A percentile compares a stretch with the other conserved stretches of the same genome.
These are phyloP conservation scores for Austroboletus festivus DNA, from an alignment of 768 basidiomycete species.

Conservation along the genomic window DNA sequence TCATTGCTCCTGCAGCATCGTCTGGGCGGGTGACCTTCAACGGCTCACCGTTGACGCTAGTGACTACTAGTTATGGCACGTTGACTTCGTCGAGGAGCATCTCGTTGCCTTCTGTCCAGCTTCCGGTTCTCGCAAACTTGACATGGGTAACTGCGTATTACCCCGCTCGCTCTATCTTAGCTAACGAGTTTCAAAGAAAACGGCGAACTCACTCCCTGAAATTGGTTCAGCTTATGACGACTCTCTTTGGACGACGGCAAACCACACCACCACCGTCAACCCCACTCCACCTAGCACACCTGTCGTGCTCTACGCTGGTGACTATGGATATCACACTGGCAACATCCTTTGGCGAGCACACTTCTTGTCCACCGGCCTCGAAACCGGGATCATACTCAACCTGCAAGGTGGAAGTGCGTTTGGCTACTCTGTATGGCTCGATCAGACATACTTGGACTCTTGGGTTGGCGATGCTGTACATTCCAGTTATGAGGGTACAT, in stretches of 20 bases:
- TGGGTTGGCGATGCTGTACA: constrained; percentile 20
- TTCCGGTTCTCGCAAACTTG: constrained; percentile 20
- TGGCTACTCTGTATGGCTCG: constrained; percentile 49
- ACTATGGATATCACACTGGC: constrained; percentile 51
- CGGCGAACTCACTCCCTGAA: constrained; percentile 33
- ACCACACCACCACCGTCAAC: constrained; percentile 42
- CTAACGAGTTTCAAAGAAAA: constrained; percentile 20
- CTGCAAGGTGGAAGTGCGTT: constrained; percentile 48
- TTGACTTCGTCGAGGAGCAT: constrained; percentile 23
- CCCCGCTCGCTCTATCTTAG: not conserved
- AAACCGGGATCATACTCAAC: constrained; percentile 40
- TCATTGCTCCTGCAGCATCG: constrained; percentile 41
- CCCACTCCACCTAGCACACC: constrained; percentile 37
- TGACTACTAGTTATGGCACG: constrained; percentile 42
- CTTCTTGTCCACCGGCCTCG: constrained; percentile 44
- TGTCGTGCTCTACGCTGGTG: constrained; percentile 45
- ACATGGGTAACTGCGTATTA: constrained; percentile 12
- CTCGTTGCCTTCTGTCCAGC: constrained; percentile 12
- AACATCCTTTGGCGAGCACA: constrained; percentile 52
- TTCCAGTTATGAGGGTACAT: constrained; percentile 14
- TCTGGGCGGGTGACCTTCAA: constrained; percentile 45
- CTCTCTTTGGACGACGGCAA: constrained; percentile 40
- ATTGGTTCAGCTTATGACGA: constrained; percentile 40
- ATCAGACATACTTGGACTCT: constrained; percentile 46
- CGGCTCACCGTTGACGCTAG: constrained; percentile 31